Conservation (phyloP, 345 rosid species). For the Nasturtium officinale region DNA sequence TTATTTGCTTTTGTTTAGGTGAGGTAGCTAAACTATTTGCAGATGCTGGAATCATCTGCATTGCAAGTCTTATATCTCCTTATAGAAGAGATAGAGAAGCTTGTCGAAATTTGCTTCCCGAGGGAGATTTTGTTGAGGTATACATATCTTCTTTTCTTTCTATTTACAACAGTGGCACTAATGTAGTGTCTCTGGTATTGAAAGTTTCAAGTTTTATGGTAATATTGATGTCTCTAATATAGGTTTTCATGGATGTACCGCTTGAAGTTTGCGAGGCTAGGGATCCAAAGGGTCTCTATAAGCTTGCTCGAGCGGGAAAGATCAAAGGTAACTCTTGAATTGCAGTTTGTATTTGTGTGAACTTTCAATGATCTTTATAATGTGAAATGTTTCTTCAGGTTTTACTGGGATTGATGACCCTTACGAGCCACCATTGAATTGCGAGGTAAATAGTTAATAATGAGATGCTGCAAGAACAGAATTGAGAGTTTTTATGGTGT, state of each 20-base stretch:
- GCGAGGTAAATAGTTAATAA: slow-evolving; percentile 52
- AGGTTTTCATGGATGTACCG: slow-evolving; percentile 81
- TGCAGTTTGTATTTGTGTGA: slow-evolving; percentile 3
- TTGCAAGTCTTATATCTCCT: slow-evolving; percentile 81
- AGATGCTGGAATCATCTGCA: slow-evolving; percentile 80
- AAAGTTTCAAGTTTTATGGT: slow-evolving; percentile 4
- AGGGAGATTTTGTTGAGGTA: slow-evolving; percentile 81
- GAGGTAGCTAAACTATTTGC: slow-evolving; percentile 88
- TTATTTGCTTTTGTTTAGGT: slow-evolving; percentile 46
- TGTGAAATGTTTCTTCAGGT: slow-evolving; percentile 44
- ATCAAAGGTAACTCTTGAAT: slow-evolving; percentile 57
- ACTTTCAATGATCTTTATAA: neutral
- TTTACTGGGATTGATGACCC: slow-evolving; percentile 85
- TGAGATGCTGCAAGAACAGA: neutral
- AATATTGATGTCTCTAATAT: slow-evolving; percentile 6
- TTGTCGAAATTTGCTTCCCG: slow-evolving; percentile 64
- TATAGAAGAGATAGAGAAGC: slow-evolving; percentile 69
- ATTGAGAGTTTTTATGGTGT: neutral
- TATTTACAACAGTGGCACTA: neutral
- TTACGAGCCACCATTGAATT: slow-evolving; percentile 66
- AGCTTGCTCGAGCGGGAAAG: slow-evolving; percentile 88
- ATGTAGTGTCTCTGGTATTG: neutral
- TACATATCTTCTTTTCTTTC: slow-evolving; percentile 2
- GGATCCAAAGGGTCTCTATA: slow-evolving; percentile 87
- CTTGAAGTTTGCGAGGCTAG: slow-evolving; percentile 76